phyloP scores from a whole-genome alignment of 176 grass and related monocot genomes.

The Cenchrus purpureus region DNA sequence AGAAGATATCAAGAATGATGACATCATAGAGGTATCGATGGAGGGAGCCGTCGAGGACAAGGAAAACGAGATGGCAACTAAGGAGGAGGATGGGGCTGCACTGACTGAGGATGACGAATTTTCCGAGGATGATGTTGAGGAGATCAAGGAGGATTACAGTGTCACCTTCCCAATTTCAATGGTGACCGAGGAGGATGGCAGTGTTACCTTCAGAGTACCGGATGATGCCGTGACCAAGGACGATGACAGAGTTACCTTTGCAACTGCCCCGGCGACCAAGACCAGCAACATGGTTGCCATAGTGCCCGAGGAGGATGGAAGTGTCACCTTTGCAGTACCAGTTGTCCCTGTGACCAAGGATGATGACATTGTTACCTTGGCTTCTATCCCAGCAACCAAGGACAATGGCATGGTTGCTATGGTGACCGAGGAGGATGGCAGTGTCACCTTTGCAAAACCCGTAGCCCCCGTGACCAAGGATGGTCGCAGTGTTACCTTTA shows the following conservation, averaged over 20 bases:
- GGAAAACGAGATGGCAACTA: background rate
- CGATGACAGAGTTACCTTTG: background rate
- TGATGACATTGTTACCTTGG: background rate
- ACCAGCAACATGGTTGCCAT: background rate
- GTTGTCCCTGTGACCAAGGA: background rate
- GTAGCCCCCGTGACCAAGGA: background rate
- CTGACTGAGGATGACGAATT: conserved; percentile 24
- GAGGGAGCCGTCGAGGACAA: background rate
- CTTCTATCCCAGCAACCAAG: background rate
- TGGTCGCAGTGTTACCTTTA: conserved; percentile 1
- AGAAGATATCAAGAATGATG: conserved; percentile 20
- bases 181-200: conserved; percentile 31
- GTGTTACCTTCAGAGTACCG: background rate
- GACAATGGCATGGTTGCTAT: background rate
- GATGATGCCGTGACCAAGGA: background rate
- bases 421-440: conserved; percentile 1
- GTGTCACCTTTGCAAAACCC: background rate
- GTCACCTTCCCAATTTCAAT: background rate
- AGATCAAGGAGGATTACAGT: conserved; percentile 29
- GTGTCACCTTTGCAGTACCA: background rate
- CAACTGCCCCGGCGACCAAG: background rate
- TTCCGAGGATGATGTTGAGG: conserved; percentile 23
- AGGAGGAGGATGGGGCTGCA: conserved; percentile 19
- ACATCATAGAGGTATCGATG: background rate
- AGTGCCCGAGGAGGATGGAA: conserved; percentile 19